phyloP scores from a whole-genome alignment of 306 rosid genomes.

The Cucurbita pepo region DNA sequence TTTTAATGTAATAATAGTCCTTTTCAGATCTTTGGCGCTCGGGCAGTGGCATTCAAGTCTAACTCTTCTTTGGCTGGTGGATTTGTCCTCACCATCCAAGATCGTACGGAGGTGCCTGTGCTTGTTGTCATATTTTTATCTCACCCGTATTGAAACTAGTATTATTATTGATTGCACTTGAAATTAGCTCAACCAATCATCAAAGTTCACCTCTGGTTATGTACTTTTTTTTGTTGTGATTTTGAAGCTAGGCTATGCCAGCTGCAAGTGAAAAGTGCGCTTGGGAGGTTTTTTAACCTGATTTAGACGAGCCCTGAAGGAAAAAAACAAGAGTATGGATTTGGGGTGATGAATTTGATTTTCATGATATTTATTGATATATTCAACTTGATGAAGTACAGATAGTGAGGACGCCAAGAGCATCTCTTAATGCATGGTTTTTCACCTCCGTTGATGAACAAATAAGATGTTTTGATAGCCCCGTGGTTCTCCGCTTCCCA shows the following conservation, averaged over 20 bases:
- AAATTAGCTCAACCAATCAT: background rate
- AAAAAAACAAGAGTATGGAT: background rate
- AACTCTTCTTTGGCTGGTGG: background rate
- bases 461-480: conserved; percentile 47
- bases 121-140: background rate
- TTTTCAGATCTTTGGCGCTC: background rate
- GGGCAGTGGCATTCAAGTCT: background rate
- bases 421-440: background rate
- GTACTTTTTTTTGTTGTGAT: background rate
- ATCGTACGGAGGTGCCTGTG: background rate
- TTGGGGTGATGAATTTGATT: background rate
- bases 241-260: background rate
- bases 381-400: background rate
- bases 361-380: background rate
- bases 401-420: background rate
- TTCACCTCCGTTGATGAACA: conserved; percentile 29
- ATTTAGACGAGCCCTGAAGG: background rate
- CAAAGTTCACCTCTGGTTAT: background rate
- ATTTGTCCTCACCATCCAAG: background rate
- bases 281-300: background rate
- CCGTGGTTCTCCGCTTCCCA: conserved; percentile 54
- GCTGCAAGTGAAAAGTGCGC: background rate
- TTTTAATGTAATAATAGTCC: background rate
- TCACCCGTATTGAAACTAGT: background rate
- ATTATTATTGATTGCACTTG: background rate